phyloP scores from a whole-genome alignment of 2,329 filamentous ascomycete genomes.

The Alternaria arborescens region DNA sequence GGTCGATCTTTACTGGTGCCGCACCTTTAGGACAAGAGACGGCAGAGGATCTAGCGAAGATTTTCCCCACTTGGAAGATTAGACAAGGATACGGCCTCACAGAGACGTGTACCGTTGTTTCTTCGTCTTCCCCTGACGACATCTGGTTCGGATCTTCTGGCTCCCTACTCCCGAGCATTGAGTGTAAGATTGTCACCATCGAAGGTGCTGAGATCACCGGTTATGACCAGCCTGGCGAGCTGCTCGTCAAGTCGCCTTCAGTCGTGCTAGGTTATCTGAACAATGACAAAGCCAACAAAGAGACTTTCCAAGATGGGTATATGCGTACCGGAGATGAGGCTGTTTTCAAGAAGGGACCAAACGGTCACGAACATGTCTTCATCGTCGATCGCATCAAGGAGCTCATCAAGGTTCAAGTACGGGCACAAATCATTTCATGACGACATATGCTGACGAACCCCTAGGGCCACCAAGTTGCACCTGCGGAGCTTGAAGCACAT shows the following conservation, averaged over 20 bases:
- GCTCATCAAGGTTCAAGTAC: constrained; percentile 79
- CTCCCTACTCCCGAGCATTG: constrained; percentile 70
- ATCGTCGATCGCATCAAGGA: constrained; percentile 85
- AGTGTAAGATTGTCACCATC: constrained; percentile 71
- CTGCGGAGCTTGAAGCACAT: constrained; percentile 83
- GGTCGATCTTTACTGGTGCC: constrained; percentile 74
- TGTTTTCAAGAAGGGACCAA: constrained; percentile 58
- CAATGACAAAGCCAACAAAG: constrained; percentile 81
- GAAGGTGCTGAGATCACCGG: constrained; percentile 73
- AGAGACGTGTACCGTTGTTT: constrained; percentile 77
- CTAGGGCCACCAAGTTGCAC: constrained; percentile 81
- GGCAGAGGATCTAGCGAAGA: constrained; percentile 67
- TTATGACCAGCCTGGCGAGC: constrained; percentile 73
- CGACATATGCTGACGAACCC: neutral
- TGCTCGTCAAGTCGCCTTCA: constrained; percentile 75
- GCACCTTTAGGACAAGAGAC: constrained; percentile 80
- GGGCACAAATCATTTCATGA: constrained; percentile 10
- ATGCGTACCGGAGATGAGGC: constrained; percentile 88
- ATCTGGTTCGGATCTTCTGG: constrained; percentile 77
- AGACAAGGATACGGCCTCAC: constrained; percentile 81
- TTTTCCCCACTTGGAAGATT: constrained; percentile 71
- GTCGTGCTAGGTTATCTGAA: constrained; percentile 81
- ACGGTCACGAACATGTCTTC: constrained; percentile 80
- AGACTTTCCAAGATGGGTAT: constrained; percentile 81
- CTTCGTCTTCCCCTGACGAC: constrained; percentile 67